A percentile compares a stretch with the other conserved stretches of the same genome.
These are phyloP conservation scores for Dactylis glomerata DNA, from an alignment of 176 grass and related monocot genomes.

Conservation along the genomic window DNA sequence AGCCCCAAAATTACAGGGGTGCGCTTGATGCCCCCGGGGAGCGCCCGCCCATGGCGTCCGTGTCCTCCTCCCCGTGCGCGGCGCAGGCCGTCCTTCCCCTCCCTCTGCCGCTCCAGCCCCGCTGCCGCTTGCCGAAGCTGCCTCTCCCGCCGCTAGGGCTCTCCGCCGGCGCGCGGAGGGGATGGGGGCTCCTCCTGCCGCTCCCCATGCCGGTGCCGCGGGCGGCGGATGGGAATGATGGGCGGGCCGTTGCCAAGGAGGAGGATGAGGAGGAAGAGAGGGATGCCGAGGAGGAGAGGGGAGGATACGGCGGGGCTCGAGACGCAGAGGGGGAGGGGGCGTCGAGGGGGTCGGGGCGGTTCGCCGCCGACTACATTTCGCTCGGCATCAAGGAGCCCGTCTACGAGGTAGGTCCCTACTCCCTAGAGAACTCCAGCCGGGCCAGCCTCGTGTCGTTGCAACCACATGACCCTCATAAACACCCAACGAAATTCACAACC, in stretches of 20 bases:
- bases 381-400: slow-evolving; percentile 84
- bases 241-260: slow-evolving; percentile 29
- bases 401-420: slow-evolving; percentile 58
- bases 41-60: slow-evolving; percentile 42
- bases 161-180: slow-evolving; percentile 14
- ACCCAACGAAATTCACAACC: neutral
- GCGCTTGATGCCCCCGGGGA: slow-evolving; percentile 38
- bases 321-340: slow-evolving; percentile 13
- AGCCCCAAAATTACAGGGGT: neutral
- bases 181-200: neutral
- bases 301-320: neutral
- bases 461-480: neutral
- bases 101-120: slow-evolving; percentile 30
- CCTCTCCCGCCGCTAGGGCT: neutral
- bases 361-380: slow-evolving; percentile 59
- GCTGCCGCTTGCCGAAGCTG: slow-evolving; percentile 25
- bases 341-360: slow-evolving; percentile 21
- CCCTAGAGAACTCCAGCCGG: neutral
- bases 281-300: neutral
- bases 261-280: slow-evolving; percentile 15
- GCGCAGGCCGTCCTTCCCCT: slow-evolving; percentile 27
- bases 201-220: slow-evolving; percentile 15
- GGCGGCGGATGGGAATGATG: slow-evolving; percentile 39
- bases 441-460: neutral
- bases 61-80: slow-evolving; percentile 32